Evolutionary conservation across 257 asterid species (phyloP), one percentile per base, ranked within the genome.

Genomic region (Ehretia macrophylla): DNA sequence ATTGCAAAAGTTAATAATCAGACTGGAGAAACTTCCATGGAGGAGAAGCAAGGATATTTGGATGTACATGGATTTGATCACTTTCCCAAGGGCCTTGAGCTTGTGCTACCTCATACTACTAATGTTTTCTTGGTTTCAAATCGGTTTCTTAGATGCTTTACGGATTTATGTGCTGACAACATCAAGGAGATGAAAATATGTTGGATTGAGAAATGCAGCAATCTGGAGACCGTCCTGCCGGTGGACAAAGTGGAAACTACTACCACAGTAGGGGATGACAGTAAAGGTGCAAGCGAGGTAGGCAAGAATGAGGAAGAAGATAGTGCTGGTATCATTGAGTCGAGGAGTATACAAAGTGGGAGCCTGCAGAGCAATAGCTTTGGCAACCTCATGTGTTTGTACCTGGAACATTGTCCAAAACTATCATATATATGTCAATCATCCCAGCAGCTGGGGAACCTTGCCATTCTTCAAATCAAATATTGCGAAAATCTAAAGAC

Each of bases 121-220:
- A 59, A 48, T 1, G 48, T 75, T 1, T 62, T 72, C 47, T 59
- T 75, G 16, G 37, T 64, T 20, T 70, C 70, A 22, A 57, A 60
- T 65, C 39, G 58, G 21, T 72, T 70, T 61, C 17, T 72, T 32
- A 52, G 13, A 50, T 32, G 55, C 11, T 60, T 79, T 39, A 55
- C 58, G n/a, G 59, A 63, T 54, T 60, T 79, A 27, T 49, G 56
- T 6, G 14, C 44, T 38, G 73, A 54, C 10, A 20, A 56, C 20
- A 35, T 16, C 39, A 66, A 52, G 71, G 39, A 38, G 10, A 51
- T 57, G 66, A 69, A 72, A 64, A 68, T 60, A 2, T 79, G 81
- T 57, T 79, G 81, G 85, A 75, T 79, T 19, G 81, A 72, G 67
- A 69, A 76, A 9, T 79, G 81, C 70, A 65, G 59, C 21, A 63